These are phyloP conservation scores for Phanerochaete carnosa DNA, from an alignment of 768 basidiomycete species.

Conservation along the genomic window DNA sequence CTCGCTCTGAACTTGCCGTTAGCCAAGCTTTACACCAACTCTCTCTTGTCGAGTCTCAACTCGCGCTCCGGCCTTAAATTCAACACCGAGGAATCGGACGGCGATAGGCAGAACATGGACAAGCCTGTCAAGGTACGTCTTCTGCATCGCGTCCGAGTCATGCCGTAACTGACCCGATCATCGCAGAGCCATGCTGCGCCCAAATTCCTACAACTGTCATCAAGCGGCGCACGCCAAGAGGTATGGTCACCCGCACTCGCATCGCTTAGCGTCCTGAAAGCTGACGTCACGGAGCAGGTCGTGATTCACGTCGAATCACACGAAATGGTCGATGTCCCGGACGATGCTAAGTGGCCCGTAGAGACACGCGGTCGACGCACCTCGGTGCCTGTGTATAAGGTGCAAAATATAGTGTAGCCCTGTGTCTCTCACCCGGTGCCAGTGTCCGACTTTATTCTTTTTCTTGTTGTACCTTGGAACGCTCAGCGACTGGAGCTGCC, in stretches of 20 bases:
- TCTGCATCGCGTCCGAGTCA: no score
- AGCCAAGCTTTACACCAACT: slow-evolving; percentile 33
- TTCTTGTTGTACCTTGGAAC: no score
- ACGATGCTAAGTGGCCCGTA: not conserved
- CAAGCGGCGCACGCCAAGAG: not conserved
- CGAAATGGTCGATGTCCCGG: slow-evolving; percentile 4
- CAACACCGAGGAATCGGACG: not conserved
- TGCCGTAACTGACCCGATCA: no score
- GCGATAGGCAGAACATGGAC: no score
- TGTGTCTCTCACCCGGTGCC: no score
- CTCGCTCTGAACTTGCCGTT: slow-evolving; percentile 30
- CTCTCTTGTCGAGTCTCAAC: slow-evolving; percentile 31
- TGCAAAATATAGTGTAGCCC: not conserved
- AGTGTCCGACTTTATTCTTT: no score
- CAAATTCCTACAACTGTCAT: slow-evolving; percentile 1
- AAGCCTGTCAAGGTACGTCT: no score
- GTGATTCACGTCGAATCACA: not conserved
- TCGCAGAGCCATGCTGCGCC: slow-evolving; percentile 2
- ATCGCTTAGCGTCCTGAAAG: not conserved
- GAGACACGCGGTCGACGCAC: no score
- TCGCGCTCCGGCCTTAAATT: slow-evolving; percentile 26
- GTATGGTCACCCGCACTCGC: not conserved
- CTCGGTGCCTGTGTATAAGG: not conserved
- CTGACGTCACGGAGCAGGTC: slow-evolving; percentile 1
- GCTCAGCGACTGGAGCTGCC: no score